Evolutionary conservation across 768 basidiomycete genomes (phyloP).

Genomic region (Cystobasidium onofrii): DNA sequence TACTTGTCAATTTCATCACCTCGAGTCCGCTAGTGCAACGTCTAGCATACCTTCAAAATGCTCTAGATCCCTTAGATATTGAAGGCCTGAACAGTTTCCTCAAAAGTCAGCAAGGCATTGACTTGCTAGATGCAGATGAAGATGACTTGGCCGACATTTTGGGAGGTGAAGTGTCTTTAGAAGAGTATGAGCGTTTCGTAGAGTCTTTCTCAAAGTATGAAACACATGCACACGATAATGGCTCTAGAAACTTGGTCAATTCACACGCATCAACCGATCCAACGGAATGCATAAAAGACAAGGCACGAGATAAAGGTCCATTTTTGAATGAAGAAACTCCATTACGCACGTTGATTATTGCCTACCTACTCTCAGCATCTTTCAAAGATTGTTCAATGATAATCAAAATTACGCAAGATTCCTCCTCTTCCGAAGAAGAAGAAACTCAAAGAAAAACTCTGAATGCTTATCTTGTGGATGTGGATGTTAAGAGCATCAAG

Average conservation of each 20-base stretch:
- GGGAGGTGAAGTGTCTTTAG: conserved; percentile 53
- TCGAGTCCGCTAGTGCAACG: conserved; percentile 53
- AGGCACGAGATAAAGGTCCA: background rate
- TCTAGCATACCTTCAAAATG: conserved; percentile 60
- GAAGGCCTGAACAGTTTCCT: conserved; percentile 57
- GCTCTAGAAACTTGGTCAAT: background rate
- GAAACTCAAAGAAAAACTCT: background rate
- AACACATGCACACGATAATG: background rate
- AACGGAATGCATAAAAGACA: background rate
- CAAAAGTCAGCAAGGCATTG: background rate
- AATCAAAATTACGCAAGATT: conserved; percentile 45
- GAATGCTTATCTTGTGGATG: conserved; percentile 20
- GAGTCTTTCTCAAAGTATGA: conserved; percentile 49
- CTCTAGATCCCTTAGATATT: conserved; percentile 73
- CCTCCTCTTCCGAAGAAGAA: too few relatives aligned
- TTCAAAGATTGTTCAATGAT: conserved; percentile 94
- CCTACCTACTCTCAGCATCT: conserved; percentile 77
- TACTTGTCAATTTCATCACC: conserved; percentile 51
- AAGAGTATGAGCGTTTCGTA: conserved; percentile 62
- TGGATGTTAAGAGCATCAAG: conserved; percentile 21
- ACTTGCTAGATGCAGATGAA: conserved; percentile 25
- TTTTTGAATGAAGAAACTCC: background rate
- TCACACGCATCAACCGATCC: background rate
- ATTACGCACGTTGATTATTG: conserved; percentile 59
- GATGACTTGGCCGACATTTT: conserved; percentile 20